Evolutionary conservation across 2,329 filamentous ascomycete species (phyloP), one percentile per base, ranked within the genome.

Genomic region (Thelonectria blattea): DNA sequence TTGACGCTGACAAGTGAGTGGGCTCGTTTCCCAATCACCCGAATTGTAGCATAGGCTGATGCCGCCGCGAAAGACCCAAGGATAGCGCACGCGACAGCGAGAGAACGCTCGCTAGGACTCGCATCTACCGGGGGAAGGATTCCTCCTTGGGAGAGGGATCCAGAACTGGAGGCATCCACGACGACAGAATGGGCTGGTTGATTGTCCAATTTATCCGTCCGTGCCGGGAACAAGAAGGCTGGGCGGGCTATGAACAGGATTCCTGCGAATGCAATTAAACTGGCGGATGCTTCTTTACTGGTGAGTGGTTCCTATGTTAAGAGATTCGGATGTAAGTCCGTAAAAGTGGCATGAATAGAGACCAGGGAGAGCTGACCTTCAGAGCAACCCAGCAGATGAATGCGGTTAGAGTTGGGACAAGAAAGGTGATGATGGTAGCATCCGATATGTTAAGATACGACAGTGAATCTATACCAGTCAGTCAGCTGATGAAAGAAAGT

Each of bases 1-100:
- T 91, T 93, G 8, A 94, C 91, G 30, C 84, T 88, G 43, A 94
- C 85, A 15, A 95, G 83, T 0, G 91, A 88, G 71, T 94, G 91
- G 0, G 89, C 88, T 18, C 90, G 81, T 65, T 86, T 85, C 1
- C 91, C 91, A 60, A 94, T 92, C 71, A 90, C 85, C 9, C 91
- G 83, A 60, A 95, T 92, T 0, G 86, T 88, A 0, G 86, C 90
- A 68, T 88, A 92, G 1, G 91, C 91, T 1, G 83, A 82, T 0
- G 90, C 87, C 1, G 88, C 84, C 3, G 88, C 89, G 1, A 91
- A 73, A 0, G 93, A 88, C 0, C 91, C 91, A 0, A 92, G 61
- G 52, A 93, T 80, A 0, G 89, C 87, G 3, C 89, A 80, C 0
- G 82, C 75, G 1, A 92, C 85, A 18, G 90, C 91, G 1, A 85